Percentiles rank a stretch among this genome's conserved stretches.
phyloP scores from a whole-genome alignment of 2,329 filamentous ascomycete species.

The Hymenoscyphus linearis region DNA sequence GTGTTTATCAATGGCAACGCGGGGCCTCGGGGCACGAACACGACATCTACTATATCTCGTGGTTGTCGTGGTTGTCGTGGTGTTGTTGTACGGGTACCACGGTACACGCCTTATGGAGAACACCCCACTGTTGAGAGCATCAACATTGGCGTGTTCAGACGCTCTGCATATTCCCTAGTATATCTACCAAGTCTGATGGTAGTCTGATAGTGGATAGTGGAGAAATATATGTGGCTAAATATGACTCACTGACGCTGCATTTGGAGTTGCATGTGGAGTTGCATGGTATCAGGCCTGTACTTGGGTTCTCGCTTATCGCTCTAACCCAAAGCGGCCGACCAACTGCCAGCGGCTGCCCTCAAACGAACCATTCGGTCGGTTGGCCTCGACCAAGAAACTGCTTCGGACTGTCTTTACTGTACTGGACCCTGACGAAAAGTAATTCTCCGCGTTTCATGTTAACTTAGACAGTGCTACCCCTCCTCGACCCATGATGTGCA shows the following conservation, averaged over 20 bases:
- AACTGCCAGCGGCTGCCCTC: constrained; percentile 25
- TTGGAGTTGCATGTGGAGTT: constrained; percentile 12
- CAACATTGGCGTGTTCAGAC: constrained; percentile 1
- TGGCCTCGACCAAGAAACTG: constrained; percentile 33
- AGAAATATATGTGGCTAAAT: constrained; percentile 20
- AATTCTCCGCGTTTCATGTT: constrained; percentile 30
- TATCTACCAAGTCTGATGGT: not conserved
- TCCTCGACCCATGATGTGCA: constrained; percentile 20
- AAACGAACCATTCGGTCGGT: constrained; percentile 30
- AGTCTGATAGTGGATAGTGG: constrained; percentile 1
- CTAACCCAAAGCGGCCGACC: constrained; percentile 15
- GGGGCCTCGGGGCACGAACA: constrained; percentile 15
- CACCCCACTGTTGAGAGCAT: not conserved
- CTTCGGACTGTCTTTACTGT: constrained; percentile 14
- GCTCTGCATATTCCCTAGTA: constrained; percentile 8
- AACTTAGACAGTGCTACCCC: constrained; percentile 19
- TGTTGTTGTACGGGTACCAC: not conserved
- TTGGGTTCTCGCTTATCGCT: not conserved
- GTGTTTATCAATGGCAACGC: constrained; percentile 14
- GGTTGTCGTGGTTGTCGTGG: not conserved
- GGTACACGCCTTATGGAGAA: not conserved
- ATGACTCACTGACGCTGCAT: constrained; percentile 32
- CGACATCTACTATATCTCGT: not conserved
- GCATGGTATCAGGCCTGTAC: not conserved
- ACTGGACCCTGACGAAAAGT: constrained; percentile 13